Conservation (phyloP, 495 filamentous ascomycete species). For the Penicillium macrosclerotiorum region DNA sequence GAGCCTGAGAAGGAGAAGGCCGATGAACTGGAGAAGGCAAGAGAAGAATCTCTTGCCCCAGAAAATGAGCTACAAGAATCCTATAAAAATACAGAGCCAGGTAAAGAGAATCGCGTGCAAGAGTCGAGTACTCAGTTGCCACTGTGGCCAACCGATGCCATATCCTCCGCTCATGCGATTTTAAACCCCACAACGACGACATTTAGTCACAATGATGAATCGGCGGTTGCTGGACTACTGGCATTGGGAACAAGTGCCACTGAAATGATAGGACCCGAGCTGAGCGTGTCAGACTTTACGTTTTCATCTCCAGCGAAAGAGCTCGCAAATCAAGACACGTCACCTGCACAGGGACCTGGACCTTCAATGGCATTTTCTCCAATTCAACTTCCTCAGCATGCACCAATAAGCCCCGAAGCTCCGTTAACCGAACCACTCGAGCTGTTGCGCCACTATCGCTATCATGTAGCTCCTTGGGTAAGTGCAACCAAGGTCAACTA, state of each 20-base stretch:
- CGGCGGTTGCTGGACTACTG: slow-evolving; percentile 31
- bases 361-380: background rate
- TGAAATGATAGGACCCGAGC: background rate
- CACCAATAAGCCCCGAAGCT: background rate
- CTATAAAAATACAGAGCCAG: background rate
- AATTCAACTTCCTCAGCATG: background rate
- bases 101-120: background rate
- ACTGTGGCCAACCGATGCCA: background rate
- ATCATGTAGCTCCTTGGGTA: slow-evolving; percentile 38
- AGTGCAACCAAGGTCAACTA: background rate
- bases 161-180: background rate
- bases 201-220: slow-evolving; percentile 32
- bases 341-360: background rate
- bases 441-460: slow-evolving; percentile 35
- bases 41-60: background rate
- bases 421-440: slow-evolving; percentile 21
- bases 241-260: slow-evolving; percentile 27
- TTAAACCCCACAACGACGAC: background rate
- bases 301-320: slow-evolving; percentile 4
- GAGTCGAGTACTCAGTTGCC: slow-evolving; percentile 1
- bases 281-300: slow-evolving; percentile 12
- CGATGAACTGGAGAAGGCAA: background rate
- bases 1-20: slow-evolving; percentile 9
- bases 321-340: background rate
- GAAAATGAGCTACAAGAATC: background rate